Evolutionary conservation across 2,329 filamentous ascomycete genomes (phyloP), one percentile per base, ranked within the genome.

Genomic region (Neoscytalidium dimidiatum): DNA sequence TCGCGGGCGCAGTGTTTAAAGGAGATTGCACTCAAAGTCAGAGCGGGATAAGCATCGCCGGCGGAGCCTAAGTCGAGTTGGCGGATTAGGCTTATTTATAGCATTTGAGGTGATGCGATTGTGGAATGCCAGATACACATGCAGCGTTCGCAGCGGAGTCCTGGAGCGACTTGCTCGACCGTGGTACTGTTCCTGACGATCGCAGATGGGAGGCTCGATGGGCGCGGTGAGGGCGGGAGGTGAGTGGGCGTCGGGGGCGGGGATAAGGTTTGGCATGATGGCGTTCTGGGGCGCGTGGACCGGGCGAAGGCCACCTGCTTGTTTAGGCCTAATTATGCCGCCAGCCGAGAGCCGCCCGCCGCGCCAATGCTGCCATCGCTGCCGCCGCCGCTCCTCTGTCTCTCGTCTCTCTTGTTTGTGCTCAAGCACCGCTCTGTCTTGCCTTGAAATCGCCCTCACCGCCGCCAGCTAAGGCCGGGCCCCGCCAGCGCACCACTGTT

Each of bases 161-260:
- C 53, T 31, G 53, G 53, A 23, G 1, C 2, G 9, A 6, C 17
- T n/a, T 29, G 23, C 38, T 43, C 56, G 38, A 33, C 56, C 26
- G 56, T 46, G 56, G 56, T 46, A 35, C 41, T 46, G 38, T 60
- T 13, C 56, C 56, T 60, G 56, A 33, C 56, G 56, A 60, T 60
- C 56, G 41, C 35, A 23, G 49, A 33, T 13, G 49, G 29, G n/a
- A 21, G 21, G 3, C 8, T 5, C 9, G 43, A 7, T 19, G 43
- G 6, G 41, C 9, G 43, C 7, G 43, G 43, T n/a, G n/a, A 21
- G 43, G 43, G n/a, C 43, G 43, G 4, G 43, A 21, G 43, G 13
- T 46, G 43, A 46, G 5, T 46, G 51, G 23, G 23, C 17, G 49
- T 17, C 9, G 19, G 48, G 9, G 31, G 51, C 17, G 19, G 31